Conservation (phyloP, 768 basidiomycete genomes). For the Mycena vulgaris region DNA sequence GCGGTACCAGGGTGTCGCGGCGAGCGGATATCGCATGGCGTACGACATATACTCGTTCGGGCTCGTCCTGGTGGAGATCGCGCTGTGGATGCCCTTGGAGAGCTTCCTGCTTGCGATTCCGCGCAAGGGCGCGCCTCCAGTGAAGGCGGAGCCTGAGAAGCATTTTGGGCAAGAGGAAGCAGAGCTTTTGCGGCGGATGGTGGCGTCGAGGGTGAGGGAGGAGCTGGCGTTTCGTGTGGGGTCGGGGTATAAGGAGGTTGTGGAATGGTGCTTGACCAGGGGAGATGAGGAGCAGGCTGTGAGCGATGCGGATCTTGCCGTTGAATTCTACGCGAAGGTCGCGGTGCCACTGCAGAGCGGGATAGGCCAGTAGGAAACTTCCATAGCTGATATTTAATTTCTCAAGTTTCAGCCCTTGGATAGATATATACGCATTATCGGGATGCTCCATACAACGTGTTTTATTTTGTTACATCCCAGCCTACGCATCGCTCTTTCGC, state of each 20-base stretch:
- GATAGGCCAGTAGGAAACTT: too few relatives aligned
- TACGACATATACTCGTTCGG: slow-evolving; percentile 35
- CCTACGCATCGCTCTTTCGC: too few relatives aligned
- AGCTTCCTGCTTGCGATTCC: not conserved
- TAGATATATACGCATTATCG: too few relatives aligned
- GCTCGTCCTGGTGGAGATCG: slow-evolving; percentile 28
- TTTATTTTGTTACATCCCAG: too few relatives aligned
- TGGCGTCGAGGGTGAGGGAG: not conserved
- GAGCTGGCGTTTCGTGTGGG: slow-evolving; percentile 27
- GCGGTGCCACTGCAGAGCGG: slow-evolving; percentile 17
- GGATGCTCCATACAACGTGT: too few relatives aligned
- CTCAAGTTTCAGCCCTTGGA: too few relatives aligned
- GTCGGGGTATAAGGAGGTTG: slow-evolving; percentile 18
- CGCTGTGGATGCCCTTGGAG: slow-evolving; percentile 27
- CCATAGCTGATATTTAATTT: too few relatives aligned
- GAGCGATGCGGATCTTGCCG: slow-evolving; percentile 21
- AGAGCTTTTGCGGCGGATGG: not conserved
- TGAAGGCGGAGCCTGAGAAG: not conserved
- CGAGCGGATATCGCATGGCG: slow-evolving; percentile 27
- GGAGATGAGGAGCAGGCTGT: not conserved
- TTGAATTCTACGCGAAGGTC: slow-evolving; percentile 27
- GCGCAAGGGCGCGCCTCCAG: not conserved
- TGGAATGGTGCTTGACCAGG: slow-evolving; percentile 29
- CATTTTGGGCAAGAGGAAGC: not conserved
- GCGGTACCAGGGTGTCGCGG: slow-evolving; percentile 12